phyloP scores from a whole-genome alignment of 208 protist species.

The Histomonas meleagridis region DNA sequence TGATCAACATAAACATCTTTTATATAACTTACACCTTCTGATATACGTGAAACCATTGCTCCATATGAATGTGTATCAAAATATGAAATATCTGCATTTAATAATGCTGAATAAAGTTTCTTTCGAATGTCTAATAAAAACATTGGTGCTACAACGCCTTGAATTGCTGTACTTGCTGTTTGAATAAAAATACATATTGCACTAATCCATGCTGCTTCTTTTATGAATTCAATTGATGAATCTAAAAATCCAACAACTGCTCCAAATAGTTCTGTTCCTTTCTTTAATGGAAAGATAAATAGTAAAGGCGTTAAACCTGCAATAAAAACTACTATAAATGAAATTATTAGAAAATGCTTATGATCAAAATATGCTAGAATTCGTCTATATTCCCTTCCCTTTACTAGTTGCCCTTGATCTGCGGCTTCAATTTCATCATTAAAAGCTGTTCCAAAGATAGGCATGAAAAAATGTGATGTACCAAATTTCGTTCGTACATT shows the following conservation, averaged over 20 bases:
- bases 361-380: too few relatives aligned
- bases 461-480: too few relatives aligned
- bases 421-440: too few relatives aligned
- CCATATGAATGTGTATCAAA: neutral
- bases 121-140: neutral
- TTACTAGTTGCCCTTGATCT: too few relatives aligned
- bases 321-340: too few relatives aligned
- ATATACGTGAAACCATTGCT: neutral
- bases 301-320: neutral
- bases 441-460: too few relatives aligned
- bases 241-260: neutral
- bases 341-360: too few relatives aligned
- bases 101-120: neutral
- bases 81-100: neutral
- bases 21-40: neutral
- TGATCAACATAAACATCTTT: neutral
- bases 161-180: too few relatives aligned
- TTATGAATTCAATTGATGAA: neutral
- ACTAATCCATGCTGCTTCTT: neutral
- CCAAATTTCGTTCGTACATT: too few relatives aligned
- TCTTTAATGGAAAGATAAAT: neutral
- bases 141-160: neutral
- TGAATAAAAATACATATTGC: neutral
- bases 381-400: too few relatives aligned
- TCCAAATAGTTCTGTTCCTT: neutral